A percentile compares a stretch with the other conserved stretches of the same genome.
These are phyloP conservation scores for Platismatia glauca DNA, from an alignment of 495 filamentous ascomycete genomes.

Conservation along the genomic window DNA sequence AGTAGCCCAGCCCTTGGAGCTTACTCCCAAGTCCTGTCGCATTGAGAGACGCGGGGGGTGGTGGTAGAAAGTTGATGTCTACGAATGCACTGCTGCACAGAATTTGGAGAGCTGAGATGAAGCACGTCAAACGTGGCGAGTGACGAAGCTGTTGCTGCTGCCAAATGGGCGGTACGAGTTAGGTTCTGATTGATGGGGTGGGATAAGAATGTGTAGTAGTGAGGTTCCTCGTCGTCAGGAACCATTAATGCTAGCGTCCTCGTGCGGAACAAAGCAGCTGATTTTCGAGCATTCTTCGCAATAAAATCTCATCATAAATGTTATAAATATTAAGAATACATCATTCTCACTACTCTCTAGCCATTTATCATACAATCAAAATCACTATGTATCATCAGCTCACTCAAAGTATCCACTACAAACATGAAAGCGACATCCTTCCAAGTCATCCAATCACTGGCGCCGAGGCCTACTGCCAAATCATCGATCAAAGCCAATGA, in stretches of 20 bases:
- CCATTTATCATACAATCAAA: too few species aligned
- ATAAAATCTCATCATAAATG: neutral
- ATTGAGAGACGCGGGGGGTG: slow-evolving; percentile 8
- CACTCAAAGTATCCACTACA: neutral
- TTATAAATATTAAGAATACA: too few species aligned
- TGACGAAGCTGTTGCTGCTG: neutral
- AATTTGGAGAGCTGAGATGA: neutral
- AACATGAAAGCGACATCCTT: neutral
- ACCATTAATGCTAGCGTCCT: slow-evolving; percentile 6
- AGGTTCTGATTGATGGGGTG: neutral
- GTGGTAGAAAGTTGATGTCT: neutral
- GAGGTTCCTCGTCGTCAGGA: slow-evolving; percentile 6
- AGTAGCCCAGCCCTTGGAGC: slow-evolving; percentile 1
- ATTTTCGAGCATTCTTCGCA: neutral
- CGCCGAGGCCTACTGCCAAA: neutral
- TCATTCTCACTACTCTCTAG: neutral
- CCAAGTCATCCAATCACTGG: neutral
- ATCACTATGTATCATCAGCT: neutral
- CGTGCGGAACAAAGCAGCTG: slow-evolving; percentile 6
- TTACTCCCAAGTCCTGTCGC: slow-evolving; percentile 1
- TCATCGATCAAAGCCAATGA: neutral
- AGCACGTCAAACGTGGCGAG: neutral
- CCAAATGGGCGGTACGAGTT: neutral
- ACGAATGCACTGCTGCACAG: neutral
- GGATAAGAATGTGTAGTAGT: neutral